Conservation (phyloP, 441 rosid genomes). For the Cnidoscolus chayamansa region DNA sequence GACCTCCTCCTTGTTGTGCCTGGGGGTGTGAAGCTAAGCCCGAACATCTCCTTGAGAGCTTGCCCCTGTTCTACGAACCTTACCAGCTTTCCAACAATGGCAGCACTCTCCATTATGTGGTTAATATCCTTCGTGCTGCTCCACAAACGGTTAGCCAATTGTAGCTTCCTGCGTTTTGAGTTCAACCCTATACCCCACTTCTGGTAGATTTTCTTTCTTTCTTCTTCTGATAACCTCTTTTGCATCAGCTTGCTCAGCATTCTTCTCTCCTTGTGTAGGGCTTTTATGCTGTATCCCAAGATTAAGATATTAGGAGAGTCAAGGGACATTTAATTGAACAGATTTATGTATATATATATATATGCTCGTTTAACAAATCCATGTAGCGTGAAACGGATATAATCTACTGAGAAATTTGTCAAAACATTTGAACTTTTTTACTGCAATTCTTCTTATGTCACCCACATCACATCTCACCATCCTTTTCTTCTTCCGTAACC, state of each 20-base stretch:
- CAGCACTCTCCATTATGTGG: slow-evolving; percentile 65
- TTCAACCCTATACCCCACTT: slow-evolving; percentile 66
- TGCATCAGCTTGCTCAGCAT: slow-evolving; percentile 79
- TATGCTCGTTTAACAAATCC: background rate
- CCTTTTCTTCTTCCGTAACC: background rate
- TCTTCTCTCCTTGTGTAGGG: slow-evolving; percentile 60
- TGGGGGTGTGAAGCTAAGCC: slow-evolving; percentile 75
- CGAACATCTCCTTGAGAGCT: slow-evolving; percentile 77
- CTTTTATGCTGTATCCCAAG: slow-evolving; percentile 49
- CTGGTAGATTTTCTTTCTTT: slow-evolving; percentile 55
- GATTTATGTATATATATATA: background rate
- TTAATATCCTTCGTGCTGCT: slow-evolving; percentile 50
- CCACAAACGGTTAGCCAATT: slow-evolving; percentile 68
- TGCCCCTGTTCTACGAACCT: slow-evolving; percentile 71
- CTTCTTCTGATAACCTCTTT: slow-evolving; percentile 59
- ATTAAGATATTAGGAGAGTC: slow-evolving; percentile 4
- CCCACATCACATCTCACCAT: background rate
- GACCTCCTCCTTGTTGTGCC: slow-evolving; percentile 49
- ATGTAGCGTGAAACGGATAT: background rate
- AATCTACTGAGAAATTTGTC: background rate
- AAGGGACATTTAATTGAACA: background rate
- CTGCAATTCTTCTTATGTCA: background rate
- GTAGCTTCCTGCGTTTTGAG: slow-evolving; percentile 74
- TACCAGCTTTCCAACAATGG: slow-evolving; percentile 69
- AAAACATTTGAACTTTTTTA: background rate